These are phyloP conservation scores for Rhodotorula sp. DNA, from an alignment of 1,284 basidiomycete species.

Conservation along the genomic window DNA sequence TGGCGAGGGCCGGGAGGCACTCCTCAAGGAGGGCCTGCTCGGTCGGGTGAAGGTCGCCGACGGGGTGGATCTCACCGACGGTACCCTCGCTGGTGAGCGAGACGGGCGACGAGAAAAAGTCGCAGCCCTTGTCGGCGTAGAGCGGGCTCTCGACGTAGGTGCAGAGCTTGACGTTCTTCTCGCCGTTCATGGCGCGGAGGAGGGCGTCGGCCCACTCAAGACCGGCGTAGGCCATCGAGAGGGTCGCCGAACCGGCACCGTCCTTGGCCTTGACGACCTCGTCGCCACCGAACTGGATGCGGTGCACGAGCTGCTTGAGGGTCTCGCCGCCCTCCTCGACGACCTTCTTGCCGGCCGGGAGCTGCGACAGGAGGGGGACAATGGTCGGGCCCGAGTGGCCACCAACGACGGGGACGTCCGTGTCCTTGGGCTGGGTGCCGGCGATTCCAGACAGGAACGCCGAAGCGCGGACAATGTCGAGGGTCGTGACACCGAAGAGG, in stretches of 20 bases:
- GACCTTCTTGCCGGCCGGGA: slow-evolving; percentile 47
- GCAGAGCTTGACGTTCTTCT: slow-evolving; percentile 70
- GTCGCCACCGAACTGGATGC: slow-evolving; percentile 90
- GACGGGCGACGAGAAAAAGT: slow-evolving; percentile 86
- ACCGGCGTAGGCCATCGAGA: slow-evolving; percentile 89
- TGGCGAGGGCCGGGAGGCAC: slow-evolving; percentile 73
- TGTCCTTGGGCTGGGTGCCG: slow-evolving; percentile 62
- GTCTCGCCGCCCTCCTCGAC: slow-evolving; percentile 63
- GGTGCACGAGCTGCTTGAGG: slow-evolving; percentile 69
- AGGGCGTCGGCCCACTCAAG: slow-evolving; percentile 82
- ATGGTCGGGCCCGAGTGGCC: slow-evolving; percentile 97
- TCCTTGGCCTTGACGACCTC: slow-evolving; percentile 88
- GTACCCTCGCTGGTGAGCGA: slow-evolving; percentile 79
- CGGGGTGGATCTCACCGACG: slow-evolving; percentile 79
- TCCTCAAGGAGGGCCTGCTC: slow-evolving; percentile 84
- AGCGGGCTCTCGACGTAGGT: slow-evolving; percentile 64
- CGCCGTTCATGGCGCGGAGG: slow-evolving; percentile 78
- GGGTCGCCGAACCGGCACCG: slow-evolving; percentile 81
- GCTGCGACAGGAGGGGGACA: slow-evolving; percentile 89
- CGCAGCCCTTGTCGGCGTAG: slow-evolving; percentile 56
- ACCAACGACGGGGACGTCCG: slow-evolving; percentile 82
- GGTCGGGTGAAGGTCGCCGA: slow-evolving; percentile 70
- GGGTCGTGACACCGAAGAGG: slow-evolving; percentile 82
- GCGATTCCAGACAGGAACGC: slow-evolving; percentile 81
- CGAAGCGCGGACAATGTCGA: slow-evolving; percentile 92